phyloP scores from a whole-genome alignment of 1,284 basidiomycete genomes.

The Calocybe gambosa region DNA sequence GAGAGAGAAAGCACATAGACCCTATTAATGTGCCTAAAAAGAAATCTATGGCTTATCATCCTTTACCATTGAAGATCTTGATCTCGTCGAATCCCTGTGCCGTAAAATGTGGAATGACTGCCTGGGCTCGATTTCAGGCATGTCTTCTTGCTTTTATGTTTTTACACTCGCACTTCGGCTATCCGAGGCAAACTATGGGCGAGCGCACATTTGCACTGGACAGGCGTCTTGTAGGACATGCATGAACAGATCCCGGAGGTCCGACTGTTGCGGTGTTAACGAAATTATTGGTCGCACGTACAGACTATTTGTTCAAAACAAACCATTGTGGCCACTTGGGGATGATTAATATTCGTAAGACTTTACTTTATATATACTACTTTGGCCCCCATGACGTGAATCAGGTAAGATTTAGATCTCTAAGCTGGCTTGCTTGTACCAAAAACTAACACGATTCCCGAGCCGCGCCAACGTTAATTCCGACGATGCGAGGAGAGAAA shows the following conservation, averaged over 20 bases:
- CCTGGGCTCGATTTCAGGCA: no score
- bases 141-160: no score
- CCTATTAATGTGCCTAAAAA: no score
- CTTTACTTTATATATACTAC: constrained; percentile 1
- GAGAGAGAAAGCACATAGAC: no score
- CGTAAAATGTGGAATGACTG: no score
- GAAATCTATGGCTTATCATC: no score
- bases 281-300: neutral
- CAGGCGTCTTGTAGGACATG: neutral
- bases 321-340: neutral
- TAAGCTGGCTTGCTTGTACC: constrained; percentile 1
- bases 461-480: neutral
- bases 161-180: no score
- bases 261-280: constrained; percentile 8
- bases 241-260: neutral
- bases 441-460: neutral
- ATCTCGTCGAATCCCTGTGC: no score
- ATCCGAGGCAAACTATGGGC: no score
- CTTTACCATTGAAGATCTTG: no score
- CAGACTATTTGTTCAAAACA: constrained; percentile 2
- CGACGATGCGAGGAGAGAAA: neutral
- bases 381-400: neutral
- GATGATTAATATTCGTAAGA: constrained; percentile 1
- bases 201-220: neutral
- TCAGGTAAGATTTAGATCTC: constrained; percentile 4